Conservation (phyloP, 163 green algal genomes). For the Scenedesmus sp. region DNA sequence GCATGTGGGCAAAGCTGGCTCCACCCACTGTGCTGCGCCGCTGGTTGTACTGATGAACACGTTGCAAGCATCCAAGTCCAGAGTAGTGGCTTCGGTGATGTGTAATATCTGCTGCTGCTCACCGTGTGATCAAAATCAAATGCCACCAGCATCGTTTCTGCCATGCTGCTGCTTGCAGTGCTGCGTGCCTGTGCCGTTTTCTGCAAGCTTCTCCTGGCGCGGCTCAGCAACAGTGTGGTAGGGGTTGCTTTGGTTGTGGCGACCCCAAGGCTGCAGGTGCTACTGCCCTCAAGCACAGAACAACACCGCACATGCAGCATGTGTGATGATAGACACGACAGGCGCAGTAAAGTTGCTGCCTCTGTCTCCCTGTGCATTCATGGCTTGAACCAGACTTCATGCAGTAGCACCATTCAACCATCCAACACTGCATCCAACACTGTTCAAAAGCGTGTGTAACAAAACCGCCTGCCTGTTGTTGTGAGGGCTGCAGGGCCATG, state of each 20-base stretch:
- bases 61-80: too few relatives aligned
- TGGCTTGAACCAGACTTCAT: too few relatives aligned
- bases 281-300: not conserved
- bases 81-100: too few relatives aligned
- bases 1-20: too few relatives aligned
- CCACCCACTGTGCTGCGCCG: too few relatives aligned
- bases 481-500: not conserved
- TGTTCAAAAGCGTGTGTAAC: not conserved
- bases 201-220: not conserved
- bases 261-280: not conserved
- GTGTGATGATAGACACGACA: too few relatives aligned
- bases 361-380: too few relatives aligned
- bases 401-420: too few relatives aligned
- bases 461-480: not conserved
- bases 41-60: too few relatives aligned
- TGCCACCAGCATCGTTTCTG: slow-evolving; percentile 26
- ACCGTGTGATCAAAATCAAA: slow-evolving; percentile 64
- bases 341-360: not conserved
- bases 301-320: not conserved
- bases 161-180: not conserved
- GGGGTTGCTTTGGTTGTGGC: not conserved
- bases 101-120: not conserved
- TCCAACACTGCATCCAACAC: too few relatives aligned
- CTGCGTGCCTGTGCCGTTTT: not conserved
- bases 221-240: not conserved